Conservation (phyloP, 2,329 filamentous ascomycete species). For the Curvularia sp. region DNA sequence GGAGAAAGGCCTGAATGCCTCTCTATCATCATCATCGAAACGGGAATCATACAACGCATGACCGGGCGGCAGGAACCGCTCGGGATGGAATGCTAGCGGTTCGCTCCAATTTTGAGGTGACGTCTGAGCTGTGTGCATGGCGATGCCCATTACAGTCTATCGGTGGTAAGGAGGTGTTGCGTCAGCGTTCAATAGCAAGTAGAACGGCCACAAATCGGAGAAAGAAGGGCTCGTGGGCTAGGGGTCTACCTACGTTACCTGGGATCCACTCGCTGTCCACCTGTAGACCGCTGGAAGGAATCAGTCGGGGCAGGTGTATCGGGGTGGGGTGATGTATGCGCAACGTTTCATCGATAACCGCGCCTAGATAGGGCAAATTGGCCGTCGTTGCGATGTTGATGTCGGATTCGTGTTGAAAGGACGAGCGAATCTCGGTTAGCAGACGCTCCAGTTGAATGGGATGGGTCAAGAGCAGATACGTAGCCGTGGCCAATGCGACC, state of each 20-base stretch:
- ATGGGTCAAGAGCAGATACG: slow-evolving; percentile 13
- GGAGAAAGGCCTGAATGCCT: slow-evolving; percentile 16
- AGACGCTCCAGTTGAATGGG: slow-evolving; percentile 5
- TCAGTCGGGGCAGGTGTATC: slow-evolving; percentile 11
- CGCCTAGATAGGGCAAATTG: slow-evolving; percentile 10
- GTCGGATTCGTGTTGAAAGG: slow-evolving; percentile 8
- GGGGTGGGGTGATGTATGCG: slow-evolving; percentile 13
- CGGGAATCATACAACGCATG: not conserved
- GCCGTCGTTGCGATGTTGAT: slow-evolving; percentile 10
- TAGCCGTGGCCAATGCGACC: slow-evolving; percentile 7
- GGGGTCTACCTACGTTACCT: not conserved
- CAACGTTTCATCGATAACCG: slow-evolving; percentile 14
- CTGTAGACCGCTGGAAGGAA: slow-evolving; percentile 5
- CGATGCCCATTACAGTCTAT: slow-evolving; percentile 6
- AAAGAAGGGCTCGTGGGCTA: not conserved
- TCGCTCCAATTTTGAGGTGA: slow-evolving; percentile 12
- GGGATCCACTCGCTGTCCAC: slow-evolving; percentile 11
- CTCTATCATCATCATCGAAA: slow-evolving; percentile 11
- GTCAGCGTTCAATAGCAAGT: not conserved
- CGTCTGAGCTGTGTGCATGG: slow-evolving; percentile 6
- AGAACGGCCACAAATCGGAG: not conserved
- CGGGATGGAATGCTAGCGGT: slow-evolving; percentile 10
- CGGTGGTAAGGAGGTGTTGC: not conserved
- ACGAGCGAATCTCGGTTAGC: slow-evolving; percentile 5
- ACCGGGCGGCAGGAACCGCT: slow-evolving; percentile 1